These are phyloP conservation scores for Ophiostoma tasmaniense DNA, from an alignment of 2,329 filamentous ascomycete species.

Conservation along the genomic window DNA sequence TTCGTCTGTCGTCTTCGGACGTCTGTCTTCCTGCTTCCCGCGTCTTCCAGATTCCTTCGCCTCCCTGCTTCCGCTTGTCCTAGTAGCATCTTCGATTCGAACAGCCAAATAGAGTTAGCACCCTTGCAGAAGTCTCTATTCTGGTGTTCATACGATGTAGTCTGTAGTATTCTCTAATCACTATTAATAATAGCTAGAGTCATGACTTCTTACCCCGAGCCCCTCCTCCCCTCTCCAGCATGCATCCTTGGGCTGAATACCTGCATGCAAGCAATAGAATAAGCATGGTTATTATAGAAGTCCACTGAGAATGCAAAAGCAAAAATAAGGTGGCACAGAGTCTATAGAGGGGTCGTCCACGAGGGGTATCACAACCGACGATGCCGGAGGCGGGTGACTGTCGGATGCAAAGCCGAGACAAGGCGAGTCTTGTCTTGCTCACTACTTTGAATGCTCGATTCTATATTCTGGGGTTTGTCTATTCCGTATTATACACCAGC, in stretches of 20 bases:
- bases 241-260: background rate
- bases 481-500: background rate
- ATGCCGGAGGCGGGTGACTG: background rate
- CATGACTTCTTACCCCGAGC: background rate
- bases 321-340: background rate
- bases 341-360: slow-evolving; percentile 1
- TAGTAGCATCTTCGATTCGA: background rate
- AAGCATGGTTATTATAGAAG: background rate
- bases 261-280: background rate
- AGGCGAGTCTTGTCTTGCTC: background rate
- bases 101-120: background rate
- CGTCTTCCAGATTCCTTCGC: background rate
- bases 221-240: background rate
- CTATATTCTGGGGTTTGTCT: no score
- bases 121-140: background rate
- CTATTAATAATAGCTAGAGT: background rate
- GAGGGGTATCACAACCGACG: slow-evolving; percentile 7
- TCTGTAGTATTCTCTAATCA: background rate
- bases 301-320: no score
- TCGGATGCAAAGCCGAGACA: slow-evolving; percentile 6
- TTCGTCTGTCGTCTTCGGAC: background rate
- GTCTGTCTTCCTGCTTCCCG: background rate
- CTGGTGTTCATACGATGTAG: no score
- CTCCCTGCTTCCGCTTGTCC: background rate
- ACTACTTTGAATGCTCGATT: no score